These are phyloP conservation scores for Cydonia oblonga DNA, from an alignment of 331 rosid species.

Conservation along the genomic window DNA sequence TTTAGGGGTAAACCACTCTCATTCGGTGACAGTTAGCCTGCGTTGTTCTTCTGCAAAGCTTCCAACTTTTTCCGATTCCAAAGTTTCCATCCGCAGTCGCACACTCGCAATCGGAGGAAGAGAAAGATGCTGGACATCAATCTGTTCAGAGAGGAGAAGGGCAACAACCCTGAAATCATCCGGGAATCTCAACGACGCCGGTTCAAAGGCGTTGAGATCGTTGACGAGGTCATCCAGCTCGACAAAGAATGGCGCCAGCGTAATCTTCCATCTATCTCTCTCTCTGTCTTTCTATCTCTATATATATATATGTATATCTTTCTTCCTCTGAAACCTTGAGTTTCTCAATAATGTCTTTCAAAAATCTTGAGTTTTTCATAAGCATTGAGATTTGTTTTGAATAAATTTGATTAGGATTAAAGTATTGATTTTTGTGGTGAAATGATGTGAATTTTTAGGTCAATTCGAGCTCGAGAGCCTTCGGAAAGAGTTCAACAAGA, in stretches of 20 bases:
- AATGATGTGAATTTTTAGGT: slow-evolving; percentile 18
- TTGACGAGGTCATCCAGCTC: slow-evolving; percentile 71
- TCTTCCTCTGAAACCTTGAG: background rate
- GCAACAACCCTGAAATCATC: slow-evolving; percentile 66
- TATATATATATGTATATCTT: too few species aligned
- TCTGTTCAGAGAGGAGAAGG: slow-evolving; percentile 81
- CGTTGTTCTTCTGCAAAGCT: background rate
- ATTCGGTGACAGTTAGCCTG: background rate
- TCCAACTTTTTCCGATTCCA: background rate
- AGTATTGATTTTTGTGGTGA: background rate
- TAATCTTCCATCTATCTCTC: slow-evolving; percentile 9
- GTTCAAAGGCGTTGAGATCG: slow-evolving; percentile 53
- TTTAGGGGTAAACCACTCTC: too few species aligned
- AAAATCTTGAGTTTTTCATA: background rate
- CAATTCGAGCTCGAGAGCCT: slow-evolving; percentile 67
- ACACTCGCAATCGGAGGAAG: background rate
- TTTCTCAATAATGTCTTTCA: too few species aligned
- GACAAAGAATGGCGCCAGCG: slow-evolving; percentile 92
- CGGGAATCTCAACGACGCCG: slow-evolving; percentile 97
- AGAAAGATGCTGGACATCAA: slow-evolving; percentile 71
- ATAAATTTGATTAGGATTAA: background rate
- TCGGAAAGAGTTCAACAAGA: slow-evolving; percentile 66
- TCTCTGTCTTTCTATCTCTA: background rate
- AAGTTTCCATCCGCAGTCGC: background rate
- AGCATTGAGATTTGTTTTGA: background rate